Evolutionary conservation across 1,284 basidiomycete genomes (phyloP).

Genomic region (Irpex sp.): DNA sequence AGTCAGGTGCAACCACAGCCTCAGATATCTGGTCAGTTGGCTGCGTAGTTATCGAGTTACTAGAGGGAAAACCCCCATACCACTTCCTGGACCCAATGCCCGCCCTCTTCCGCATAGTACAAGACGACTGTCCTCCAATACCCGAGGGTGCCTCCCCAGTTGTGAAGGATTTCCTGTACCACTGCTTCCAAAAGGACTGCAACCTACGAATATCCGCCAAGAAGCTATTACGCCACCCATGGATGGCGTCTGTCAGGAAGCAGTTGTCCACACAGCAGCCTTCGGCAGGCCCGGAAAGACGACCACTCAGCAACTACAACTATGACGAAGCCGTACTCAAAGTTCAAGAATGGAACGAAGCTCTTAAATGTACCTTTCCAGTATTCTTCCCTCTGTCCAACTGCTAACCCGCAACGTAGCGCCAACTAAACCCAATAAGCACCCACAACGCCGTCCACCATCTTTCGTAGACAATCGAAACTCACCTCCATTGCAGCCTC

Average conservation of each 20-base stretch:
- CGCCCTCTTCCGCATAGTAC: slow-evolving; percentile 94
- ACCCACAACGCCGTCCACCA: slow-evolving; percentile 38
- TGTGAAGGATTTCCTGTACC: slow-evolving; percentile 93
- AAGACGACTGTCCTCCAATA: slow-evolving; percentile 94
- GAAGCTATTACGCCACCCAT: slow-evolving; percentile 89
- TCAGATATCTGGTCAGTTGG: slow-evolving; percentile 90
- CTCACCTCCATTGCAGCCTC: slow-evolving; percentile 23
- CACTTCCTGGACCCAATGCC: slow-evolving; percentile 97
- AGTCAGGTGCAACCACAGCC: slow-evolving; percentile 92
- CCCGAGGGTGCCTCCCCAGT: slow-evolving; percentile 92
- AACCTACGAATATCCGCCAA: slow-evolving; percentile 92
- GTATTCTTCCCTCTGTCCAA: neutral
- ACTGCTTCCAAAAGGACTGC: slow-evolving; percentile 97
- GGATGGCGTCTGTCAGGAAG: slow-evolving; percentile 87
- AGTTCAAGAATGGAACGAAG: slow-evolving; percentile 98
- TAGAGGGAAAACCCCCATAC: slow-evolving; percentile 95
- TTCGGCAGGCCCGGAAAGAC: slow-evolving; percentile 37
- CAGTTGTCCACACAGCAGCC: slow-evolving; percentile 49
- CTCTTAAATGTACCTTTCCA: slow-evolving; percentile 72
- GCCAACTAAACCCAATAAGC: slow-evolving; percentile 51
- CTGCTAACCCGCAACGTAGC: slow-evolving; percentile 13
- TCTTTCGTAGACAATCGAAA: slow-evolving; percentile 28
- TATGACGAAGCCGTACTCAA: slow-evolving; percentile 92
- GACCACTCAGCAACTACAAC: slow-evolving; percentile 70
- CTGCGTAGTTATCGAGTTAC: slow-evolving; percentile 92